These are phyloP conservation scores for Russula foetens DNA, from an alignment of 768 basidiomycete species.

Conservation along the genomic window DNA sequence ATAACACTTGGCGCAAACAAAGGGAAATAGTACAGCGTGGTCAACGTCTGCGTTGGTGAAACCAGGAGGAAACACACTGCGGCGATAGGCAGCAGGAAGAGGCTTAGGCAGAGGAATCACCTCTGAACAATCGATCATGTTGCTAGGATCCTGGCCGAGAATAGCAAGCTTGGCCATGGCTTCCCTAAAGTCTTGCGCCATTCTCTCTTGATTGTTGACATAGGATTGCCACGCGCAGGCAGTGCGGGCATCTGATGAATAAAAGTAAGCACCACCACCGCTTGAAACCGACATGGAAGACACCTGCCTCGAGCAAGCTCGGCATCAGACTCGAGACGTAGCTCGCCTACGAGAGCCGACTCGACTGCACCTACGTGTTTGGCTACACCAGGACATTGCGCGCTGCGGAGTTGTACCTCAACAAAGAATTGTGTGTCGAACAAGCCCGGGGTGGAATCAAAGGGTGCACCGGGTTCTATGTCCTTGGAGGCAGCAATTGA, in stretches of 20 bases:
- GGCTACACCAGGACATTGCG: neutral
- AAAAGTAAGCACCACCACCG: neutral
- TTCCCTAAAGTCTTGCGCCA: conserved; percentile 28
- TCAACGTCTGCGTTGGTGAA: conserved; percentile 21
- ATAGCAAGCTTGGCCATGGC: conserved; percentile 39
- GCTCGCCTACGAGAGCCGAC: neutral
- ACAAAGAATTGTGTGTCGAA: conserved; percentile 26
- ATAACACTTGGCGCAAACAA: neutral
- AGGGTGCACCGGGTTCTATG: conserved; percentile 30
- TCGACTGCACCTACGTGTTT: neutral
- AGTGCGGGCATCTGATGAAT: conserved; percentile 32
- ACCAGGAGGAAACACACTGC: conserved; percentile 20
- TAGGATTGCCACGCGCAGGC: conserved; percentile 42
- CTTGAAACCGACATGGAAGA: neutral
- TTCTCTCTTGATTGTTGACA: conserved; percentile 24
- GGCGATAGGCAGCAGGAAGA: conserved; percentile 19
- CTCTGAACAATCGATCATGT: conserved; percentile 38
- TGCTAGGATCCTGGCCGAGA: conserved; percentile 32
- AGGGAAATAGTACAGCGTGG: conserved; percentile 8
- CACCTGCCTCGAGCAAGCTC: conserved; percentile 20
- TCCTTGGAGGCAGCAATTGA: conserved; percentile 18
- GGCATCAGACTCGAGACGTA: conserved; percentile 1
- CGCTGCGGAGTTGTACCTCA: conserved; percentile 20
- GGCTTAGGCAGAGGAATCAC: conserved; percentile 33
- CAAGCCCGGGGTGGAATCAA: conserved; percentile 30